Evolutionary conservation across 2,329 filamentous ascomycete genomes (phyloP).

Genomic region (Canariomyces notabilis): DNA sequence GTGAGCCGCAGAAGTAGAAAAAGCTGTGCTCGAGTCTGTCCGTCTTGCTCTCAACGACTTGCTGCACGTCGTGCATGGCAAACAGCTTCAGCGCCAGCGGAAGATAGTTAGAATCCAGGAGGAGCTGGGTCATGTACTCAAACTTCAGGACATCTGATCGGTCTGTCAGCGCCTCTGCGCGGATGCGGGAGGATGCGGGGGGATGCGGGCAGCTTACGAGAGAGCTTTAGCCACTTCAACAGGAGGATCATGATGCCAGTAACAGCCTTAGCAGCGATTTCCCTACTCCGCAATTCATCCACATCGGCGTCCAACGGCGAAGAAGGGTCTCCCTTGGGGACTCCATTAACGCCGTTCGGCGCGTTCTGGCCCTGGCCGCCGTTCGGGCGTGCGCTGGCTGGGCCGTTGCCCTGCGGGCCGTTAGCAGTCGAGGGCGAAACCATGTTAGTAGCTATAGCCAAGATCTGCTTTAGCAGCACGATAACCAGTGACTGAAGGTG

Average conservation of each 20-base stretch:
- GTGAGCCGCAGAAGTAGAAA: conserved; percentile 82
- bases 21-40: conserved; percentile 83
- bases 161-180: not conserved
- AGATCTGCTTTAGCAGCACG: conserved; percentile 81
- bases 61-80: conserved; percentile 89
- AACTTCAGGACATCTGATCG: conserved; percentile 83
- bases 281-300: conserved; percentile 73
- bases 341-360: conserved; percentile 29
- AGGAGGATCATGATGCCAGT: conserved; percentile 85
- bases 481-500: conserved; percentile 90
- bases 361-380: conserved; percentile 31
- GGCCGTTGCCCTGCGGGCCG: conserved; percentile 38
- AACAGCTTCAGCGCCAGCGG: conserved; percentile 90
- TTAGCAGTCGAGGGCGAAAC: conserved; percentile 52
- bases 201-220: conserved; percentile 60
- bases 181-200: conserved; percentile 15
- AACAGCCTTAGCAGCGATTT: conserved; percentile 86
- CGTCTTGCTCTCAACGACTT: conserved; percentile 77
- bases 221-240: conserved; percentile 93
- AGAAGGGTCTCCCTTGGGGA: conserved; percentile 34
- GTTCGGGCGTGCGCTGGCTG: conserved; percentile 35
- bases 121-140: conserved; percentile 87
- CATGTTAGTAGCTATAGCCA: conserved; percentile 83
- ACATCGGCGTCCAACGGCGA: conserved; percentile 66
- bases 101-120: conserved; percentile 92